Base-by-base conservation (phyloP, 352 stramenopile species). In the Phytophthora ohioensis region DNA sequence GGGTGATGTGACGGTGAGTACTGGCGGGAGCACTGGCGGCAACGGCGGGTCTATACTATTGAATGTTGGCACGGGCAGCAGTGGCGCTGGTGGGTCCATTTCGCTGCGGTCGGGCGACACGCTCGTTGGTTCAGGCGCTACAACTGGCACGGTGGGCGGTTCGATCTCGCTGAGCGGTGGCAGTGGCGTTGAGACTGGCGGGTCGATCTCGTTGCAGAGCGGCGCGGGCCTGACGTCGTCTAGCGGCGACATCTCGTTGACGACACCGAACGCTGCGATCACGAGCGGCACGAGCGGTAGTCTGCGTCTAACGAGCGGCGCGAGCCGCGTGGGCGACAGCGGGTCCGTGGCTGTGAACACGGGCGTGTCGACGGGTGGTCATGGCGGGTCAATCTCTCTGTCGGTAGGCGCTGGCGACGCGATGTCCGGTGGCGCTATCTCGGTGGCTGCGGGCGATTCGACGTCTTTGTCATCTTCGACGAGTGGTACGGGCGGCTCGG, bases 41-140 rank as follows among this genome's bases (percentile, higher is more conserved):
- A 75, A 71, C 42, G 67, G 61, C 42, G 68, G 68, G 38, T 75
- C 62, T 2, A 56, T 75, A 49, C 3, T 71, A 30, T 6, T 75
- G 55, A 61, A n/a, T 1, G 67, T 75, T 10, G 60, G 64, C 47
- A 55, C 55, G 5, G 64, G 54, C 9, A 70, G 30, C 13, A 70
- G 55, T 57, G 64, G 56, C 17, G 56, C 49, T 31, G 59, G 70
- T 4, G 71, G 73, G 10, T 69, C 55, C 35, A 66, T 65, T 32
- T 66, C 46, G 27, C 39, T 76, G 32, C 42, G 49, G 27, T 67
- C 65, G 43, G 65, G 64, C 41, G 64, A 66, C 34, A 61, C 64
- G 5, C n/a, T 45, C n/a, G 5, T 10, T 17, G 34, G 42, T 35
- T 35, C 32, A 7, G 53, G 34, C 41, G 4, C 21, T 21, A 5